phyloP scores from a whole-genome alignment of 164 flowering plant genomes.

The Nelumbo lutea region DNA sequence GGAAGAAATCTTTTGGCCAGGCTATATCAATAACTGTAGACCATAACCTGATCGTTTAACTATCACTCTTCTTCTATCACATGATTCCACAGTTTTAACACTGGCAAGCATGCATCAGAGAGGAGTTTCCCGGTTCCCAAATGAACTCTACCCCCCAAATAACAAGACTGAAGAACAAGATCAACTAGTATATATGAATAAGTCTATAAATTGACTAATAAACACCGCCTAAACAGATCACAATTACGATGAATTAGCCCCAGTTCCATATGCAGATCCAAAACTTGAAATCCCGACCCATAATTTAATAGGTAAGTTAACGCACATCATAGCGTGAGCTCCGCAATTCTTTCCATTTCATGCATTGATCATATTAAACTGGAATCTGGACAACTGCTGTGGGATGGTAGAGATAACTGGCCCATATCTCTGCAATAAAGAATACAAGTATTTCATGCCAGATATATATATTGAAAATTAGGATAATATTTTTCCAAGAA shows the following conservation, averaged over 20 bases:
- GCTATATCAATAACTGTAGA: too few relatives aligned
- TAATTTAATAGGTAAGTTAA: neutral
- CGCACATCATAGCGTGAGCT: neutral
- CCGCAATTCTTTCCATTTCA: conserved; percentile 15
- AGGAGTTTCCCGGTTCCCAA: too few relatives aligned
- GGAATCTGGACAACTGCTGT: conserved; percentile 85
- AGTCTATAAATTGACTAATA: neutral
- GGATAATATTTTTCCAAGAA: too few relatives aligned
- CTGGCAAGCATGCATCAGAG: too few relatives aligned
- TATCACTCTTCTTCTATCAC: too few relatives aligned
- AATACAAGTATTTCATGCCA: conserved; percentile 5
- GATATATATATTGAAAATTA: neutral
- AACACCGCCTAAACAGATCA: neutral
- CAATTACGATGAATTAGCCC: conserved; percentile 9
- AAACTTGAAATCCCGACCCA: conserved; percentile 10
- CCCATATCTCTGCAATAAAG: conserved; percentile 73
- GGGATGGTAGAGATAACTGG: conserved; percentile 96
- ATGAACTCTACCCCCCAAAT: too few relatives aligned
- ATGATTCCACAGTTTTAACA: too few relatives aligned
- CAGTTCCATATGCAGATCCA: conserved; percentile 11
- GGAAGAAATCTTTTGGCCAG: too few relatives aligned
- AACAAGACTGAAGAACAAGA: neutral
- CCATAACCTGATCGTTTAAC: too few relatives aligned
- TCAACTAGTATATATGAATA: neutral
- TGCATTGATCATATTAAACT: conserved; percentile 77